These are phyloP conservation scores for Melanomma pulvis-pyrius DNA, from an alignment of 495 filamentous ascomycete genomes.

Conservation along the genomic window DNA sequence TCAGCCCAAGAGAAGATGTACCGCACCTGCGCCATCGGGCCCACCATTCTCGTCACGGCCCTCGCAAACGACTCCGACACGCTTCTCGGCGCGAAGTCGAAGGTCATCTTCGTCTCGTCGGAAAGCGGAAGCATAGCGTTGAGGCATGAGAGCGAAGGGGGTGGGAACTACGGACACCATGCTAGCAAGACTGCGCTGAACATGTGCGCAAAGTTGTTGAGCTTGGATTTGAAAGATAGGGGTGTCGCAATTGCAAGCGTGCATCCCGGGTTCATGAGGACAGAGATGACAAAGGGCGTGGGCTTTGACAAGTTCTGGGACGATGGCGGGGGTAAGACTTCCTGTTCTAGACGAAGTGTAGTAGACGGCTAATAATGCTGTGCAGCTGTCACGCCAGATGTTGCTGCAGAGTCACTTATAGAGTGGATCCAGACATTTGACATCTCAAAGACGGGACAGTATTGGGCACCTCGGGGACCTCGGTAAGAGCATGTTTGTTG, in stretches of 20 bases:
- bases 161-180: constrained; percentile 75
- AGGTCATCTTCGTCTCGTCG: constrained; percentile 67
- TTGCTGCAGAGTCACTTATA: constrained; percentile 65
- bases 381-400: constrained; percentile 65
- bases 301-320: constrained; percentile 64
- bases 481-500: constrained; percentile 49
- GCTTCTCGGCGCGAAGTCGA: constrained; percentile 44
- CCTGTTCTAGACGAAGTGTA: not conserved
- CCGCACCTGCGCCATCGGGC: constrained; percentile 66
- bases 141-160: constrained; percentile 68
- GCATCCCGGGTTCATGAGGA: constrained; percentile 77
- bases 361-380: not conserved
- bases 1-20: constrained; percentile 73
- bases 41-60: constrained; percentile 66
- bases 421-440: constrained; percentile 66
- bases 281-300: constrained; percentile 68
- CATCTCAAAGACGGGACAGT: constrained; percentile 67
- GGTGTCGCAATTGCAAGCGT: constrained; percentile 67
- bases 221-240: constrained; percentile 66
- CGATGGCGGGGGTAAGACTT: constrained; percentile 18
- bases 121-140: constrained; percentile 71
- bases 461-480: constrained; percentile 72
- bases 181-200: constrained; percentile 72
- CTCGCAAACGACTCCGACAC: constrained; percentile 54
- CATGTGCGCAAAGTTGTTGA: constrained; percentile 72